Conservation (phyloP, 164 flowering plant species). For the Vitis rupestris region DNA sequence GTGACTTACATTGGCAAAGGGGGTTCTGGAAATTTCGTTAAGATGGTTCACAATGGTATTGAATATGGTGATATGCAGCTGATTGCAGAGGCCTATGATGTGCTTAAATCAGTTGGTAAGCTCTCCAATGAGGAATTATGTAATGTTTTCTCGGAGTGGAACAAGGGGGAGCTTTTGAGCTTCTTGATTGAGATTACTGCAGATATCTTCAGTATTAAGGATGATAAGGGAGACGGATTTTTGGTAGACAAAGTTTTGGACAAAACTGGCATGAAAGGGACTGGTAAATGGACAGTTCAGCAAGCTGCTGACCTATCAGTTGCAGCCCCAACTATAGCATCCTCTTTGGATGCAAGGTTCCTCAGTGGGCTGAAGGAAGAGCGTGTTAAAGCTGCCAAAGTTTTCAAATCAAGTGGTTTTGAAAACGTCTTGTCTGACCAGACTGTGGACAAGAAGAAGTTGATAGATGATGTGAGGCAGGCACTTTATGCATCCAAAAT, state of each 20-base stretch:
- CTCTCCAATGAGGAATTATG: conserved; percentile 60
- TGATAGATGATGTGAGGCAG: conserved; percentile 68
- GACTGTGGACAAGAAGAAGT: conserved; percentile 47
- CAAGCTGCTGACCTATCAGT: conserved; percentile 77
- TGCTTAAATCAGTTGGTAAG: conserved; percentile 66
- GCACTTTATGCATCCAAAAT: conserved; percentile 72
- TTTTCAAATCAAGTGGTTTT: conserved; percentile 48
- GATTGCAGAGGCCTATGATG: conserved; percentile 77
- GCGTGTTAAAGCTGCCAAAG: conserved; percentile 62
- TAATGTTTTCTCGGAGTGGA: conserved; percentile 64
- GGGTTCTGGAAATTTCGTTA: conserved; percentile 70
- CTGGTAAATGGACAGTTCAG: conserved; percentile 80
- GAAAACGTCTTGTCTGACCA: conserved; percentile 35
- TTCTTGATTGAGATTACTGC: conserved; percentile 77
- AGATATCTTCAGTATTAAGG: conserved; percentile 70
- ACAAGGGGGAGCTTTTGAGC: conserved; percentile 71
- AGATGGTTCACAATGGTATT: conserved; percentile 74
- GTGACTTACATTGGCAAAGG: conserved; percentile 71
- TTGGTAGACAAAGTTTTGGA: conserved; percentile 75
- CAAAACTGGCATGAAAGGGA: conserved; percentile 75
- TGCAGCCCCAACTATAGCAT: conserved; percentile 70
- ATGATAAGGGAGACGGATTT: conserved; percentile 61
- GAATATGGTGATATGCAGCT: conserved; percentile 84
- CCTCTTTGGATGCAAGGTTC: conserved; percentile 66
- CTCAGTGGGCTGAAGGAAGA: conserved; percentile 75